phyloP scores from a whole-genome alignment of 1,284 basidiomycete genomes.

The Boletus sp. region DNA sequence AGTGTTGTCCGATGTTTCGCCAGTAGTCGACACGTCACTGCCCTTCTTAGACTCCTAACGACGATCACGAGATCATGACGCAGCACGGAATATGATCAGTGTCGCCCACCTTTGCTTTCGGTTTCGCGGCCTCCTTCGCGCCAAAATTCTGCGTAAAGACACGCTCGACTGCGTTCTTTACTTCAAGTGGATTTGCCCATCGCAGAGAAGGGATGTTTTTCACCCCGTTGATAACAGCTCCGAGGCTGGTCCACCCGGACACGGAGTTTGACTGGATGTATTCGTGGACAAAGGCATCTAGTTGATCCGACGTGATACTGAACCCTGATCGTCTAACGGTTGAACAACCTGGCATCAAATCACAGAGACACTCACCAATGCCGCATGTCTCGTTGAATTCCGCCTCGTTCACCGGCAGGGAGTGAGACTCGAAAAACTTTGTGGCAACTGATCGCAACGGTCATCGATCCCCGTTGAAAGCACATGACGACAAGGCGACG shows the following conservation, averaged over 20 bases:
- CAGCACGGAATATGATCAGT: background rate
- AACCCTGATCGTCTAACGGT: conserved; percentile 54
- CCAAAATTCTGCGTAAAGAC: conserved; percentile 79
- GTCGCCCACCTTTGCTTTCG: conserved; percentile 63
- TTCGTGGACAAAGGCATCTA: conserved; percentile 57
- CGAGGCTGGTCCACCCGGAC: conserved; percentile 73
- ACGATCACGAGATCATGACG: conserved; percentile 4
- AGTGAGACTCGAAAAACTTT: conserved; percentile 69
- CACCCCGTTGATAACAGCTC: conserved; percentile 66
- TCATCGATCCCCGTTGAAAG: background rate
- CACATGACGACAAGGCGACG: conserved; percentile 25
- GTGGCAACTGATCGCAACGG: conserved; percentile 56
- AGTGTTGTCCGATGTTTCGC: conserved; percentile 29
- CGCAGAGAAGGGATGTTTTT: conserved; percentile 69
- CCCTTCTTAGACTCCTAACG: conserved; percentile 56
- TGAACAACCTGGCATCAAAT: background rate
- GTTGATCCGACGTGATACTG: conserved; percentile 67
- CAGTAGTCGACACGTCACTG: conserved; percentile 5
- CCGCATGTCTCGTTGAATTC: conserved; percentile 84
- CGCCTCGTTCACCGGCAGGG: conserved; percentile 59
- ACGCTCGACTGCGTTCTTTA: conserved; percentile 85
- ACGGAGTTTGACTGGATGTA: conserved; percentile 57
- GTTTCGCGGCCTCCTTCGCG: conserved; percentile 63
- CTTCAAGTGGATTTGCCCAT: conserved; percentile 88
- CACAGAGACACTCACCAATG: conserved; percentile 62